Base-by-base conservation (phyloP, 331 rosid genomes). In the Stylosanthes scabra region DNA sequence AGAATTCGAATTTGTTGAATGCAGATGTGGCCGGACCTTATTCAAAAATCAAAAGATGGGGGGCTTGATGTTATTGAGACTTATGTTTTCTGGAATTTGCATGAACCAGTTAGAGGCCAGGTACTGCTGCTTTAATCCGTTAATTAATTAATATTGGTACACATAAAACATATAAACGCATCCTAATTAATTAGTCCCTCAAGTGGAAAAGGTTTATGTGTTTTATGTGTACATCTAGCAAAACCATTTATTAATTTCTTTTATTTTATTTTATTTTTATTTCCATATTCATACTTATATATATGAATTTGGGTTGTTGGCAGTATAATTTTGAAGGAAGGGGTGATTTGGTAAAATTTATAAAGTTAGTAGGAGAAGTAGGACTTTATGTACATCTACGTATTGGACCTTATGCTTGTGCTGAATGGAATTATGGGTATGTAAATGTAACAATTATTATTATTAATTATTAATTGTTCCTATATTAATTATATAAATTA, bases 381-480 rank as follows among this genome's bases (percentile, higher is more conserved):
- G 99, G 97, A 29, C 83, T 90, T 8, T 92, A 90, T 69, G 92
- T 84, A 67, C 97, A 88, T 85, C 92, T 95, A 8, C 90, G 97
- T 67, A 92, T 95, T 71, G 99, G 99, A 59, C 99, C 97, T 11
- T 95, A 95, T 12, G 99, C 78, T 1, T 95, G 99, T 63, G 99
- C 99, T 12, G 99, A 95, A 78, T 95, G 99, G 97, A 92, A 95
- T 83, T 95, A 92, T 1, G 99, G 99, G 99, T 95, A 80, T 34
- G 39, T 34, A 34, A 20, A 20, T 20, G 25, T 20, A 20, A 20
- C 1, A 20, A 34, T 6, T 3, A 34, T 34, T 34, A 34, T 34
- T 34, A 34, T 34, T 34, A 34, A 31, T 31, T 20, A 20, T 20
- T 31, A 31, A 31, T 31, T 31, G 5, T 31, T 31, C 37, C 37